phyloP scores from a whole-genome alignment of 108 stramenopile species.

The Nitzschia sp. region DNA sequence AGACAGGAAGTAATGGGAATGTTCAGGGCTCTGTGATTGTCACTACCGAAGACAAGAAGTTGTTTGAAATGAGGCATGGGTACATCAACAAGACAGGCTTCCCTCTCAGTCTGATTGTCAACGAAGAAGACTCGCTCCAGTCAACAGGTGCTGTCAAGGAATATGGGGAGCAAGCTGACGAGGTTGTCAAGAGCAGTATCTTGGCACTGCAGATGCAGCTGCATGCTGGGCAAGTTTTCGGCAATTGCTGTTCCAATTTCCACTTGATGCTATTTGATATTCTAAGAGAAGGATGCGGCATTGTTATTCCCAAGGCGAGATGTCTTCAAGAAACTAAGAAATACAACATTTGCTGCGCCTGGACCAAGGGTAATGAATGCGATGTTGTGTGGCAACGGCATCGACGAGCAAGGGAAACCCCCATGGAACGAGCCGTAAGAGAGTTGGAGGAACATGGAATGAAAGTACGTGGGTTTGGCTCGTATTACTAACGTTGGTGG shows the following conservation, averaged over 20 bases:
- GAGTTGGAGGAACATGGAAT: no score
- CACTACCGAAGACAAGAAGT: conserved; percentile 21
- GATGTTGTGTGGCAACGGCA: not conserved
- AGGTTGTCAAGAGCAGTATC: conserved; percentile 24
- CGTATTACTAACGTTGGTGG: no score
- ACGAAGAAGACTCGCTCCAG: conserved; percentile 19
- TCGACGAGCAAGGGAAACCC: no score
- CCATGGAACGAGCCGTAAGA: no score
- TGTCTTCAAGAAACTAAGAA: conserved; percentile 11
- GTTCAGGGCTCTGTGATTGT: conserved; percentile 12
- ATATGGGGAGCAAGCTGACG: conserved; percentile 12
- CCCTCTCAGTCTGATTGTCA: conserved; percentile 19
- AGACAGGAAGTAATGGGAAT: not conserved
- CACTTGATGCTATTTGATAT: conserved; percentile 28
- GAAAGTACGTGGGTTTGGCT: no score
- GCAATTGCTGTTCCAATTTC: conserved; percentile 40
- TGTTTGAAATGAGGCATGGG: conserved; percentile 1
- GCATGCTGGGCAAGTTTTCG: conserved; percentile 16
- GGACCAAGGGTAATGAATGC: conserved; percentile 2
- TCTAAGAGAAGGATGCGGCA: conserved; percentile 22
- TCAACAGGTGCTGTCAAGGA: conserved; percentile 10
- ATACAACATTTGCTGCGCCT: conserved; percentile 11
- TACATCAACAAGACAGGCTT: conserved; percentile 14
- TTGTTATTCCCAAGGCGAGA: not conserved
- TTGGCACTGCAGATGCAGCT: conserved; percentile 29